phyloP scores from a whole-genome alignment of 179 eudicot genomes.

The Nepenthes alata region DNA sequence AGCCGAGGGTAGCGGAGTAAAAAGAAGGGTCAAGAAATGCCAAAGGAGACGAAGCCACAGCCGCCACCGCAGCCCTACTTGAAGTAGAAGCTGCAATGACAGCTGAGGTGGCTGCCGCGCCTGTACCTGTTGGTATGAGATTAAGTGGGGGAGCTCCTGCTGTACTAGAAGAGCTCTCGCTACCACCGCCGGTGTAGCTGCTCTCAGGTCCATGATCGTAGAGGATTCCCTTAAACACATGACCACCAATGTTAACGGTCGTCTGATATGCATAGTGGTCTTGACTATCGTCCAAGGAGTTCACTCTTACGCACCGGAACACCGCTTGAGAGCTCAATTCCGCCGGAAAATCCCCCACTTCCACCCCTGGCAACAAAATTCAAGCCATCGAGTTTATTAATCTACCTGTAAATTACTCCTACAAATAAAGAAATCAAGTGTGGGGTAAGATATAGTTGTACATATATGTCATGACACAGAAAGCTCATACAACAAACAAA shows the following conservation, averaged over 20 bases:
- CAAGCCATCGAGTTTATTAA: too few species aligned
- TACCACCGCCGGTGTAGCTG: constrained; percentile 15
- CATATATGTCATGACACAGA: too few species aligned
- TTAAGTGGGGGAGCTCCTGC: constrained; percentile 34
- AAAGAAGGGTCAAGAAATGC: constrained; percentile 44
- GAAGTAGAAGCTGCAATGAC: constrained; percentile 10
- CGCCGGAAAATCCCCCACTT: constrained; percentile 55
- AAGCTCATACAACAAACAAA: too few species aligned
- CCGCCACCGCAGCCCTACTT: constrained; percentile 2
- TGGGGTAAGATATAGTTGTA: too few species aligned
- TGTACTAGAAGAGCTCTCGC: constrained; percentile 47
- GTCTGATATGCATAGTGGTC: constrained; percentile 82
- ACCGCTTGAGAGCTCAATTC: constrained; percentile 50
- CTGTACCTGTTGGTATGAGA: constrained; percentile 13
- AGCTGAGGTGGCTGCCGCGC: constrained; percentile 10
- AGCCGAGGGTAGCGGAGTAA: constrained; percentile 35
- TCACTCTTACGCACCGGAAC: constrained; percentile 70
- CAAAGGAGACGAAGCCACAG: constrained; percentile 3
- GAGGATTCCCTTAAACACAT: constrained; percentile 79
- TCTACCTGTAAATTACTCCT: too few species aligned
- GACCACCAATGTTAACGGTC: constrained; percentile 83
- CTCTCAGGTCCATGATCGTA: constrained; percentile 77
- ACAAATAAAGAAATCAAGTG: too few species aligned
- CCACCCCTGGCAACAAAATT: constrained; percentile 31
- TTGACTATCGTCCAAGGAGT: constrained; percentile 49